Evolutionary conservation across 2,329 filamentous ascomycete genomes (phyloP).

Genomic region (Xylaria sp.): DNA sequence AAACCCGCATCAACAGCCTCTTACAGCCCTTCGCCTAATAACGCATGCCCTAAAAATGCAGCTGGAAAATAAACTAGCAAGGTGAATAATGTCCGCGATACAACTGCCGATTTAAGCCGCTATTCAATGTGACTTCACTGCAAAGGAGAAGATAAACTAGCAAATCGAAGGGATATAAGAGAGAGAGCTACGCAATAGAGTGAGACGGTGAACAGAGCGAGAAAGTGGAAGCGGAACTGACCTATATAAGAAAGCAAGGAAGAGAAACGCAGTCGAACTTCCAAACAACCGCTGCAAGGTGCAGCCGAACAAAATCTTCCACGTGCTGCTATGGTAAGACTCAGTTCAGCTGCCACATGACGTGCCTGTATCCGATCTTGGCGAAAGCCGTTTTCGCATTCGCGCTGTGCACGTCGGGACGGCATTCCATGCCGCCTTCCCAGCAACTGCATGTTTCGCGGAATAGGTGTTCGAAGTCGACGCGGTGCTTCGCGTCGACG

Average conservation of each 20-base stretch:
- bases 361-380: neutral
- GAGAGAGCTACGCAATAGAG: neutral
- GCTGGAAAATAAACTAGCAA: neutral
- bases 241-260: neutral
- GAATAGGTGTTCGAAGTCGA: neutral
- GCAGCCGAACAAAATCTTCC: neutral
- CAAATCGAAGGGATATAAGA: neutral
- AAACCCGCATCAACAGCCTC: neutral
- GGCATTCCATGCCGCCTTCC: neutral
- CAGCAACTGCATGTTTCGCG: neutral
- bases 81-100: neutral
- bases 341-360: constrained; percentile 8
- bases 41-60: neutral
- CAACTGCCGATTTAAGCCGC: neutral
- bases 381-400: neutral
- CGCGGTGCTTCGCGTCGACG: neutral
- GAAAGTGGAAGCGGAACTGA: too few species aligned
- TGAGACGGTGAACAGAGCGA: too few species aligned
- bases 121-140: neutral
- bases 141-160: neutral
- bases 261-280: neutral
- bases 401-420: neutral
- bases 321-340: neutral
- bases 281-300: neutral
- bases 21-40: neutral